A percentile compares a stretch with the other conserved stretches of the same genome.
Evolutionary conservation across 164 flowering plant species (phyloP).

Genomic region (Amborella trichopoda): DNA sequence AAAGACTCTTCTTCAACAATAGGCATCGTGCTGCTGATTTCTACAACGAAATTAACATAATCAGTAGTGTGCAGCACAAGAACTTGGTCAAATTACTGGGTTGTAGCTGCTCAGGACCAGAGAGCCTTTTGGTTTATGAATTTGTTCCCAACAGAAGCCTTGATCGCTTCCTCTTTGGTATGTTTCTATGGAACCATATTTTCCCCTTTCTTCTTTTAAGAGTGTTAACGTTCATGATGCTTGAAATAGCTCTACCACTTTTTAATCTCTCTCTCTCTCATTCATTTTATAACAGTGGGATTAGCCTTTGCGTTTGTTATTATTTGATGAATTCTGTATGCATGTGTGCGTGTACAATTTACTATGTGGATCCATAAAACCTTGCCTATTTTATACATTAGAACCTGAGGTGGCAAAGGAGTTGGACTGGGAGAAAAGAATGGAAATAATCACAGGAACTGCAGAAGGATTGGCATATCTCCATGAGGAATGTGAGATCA

Average conservation of each 20-base stretch:
- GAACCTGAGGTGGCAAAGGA: constrained; percentile 47
- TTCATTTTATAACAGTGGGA: background rate
- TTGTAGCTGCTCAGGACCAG: constrained; percentile 31
- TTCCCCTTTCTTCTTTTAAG: background rate
- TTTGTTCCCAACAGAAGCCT: constrained; percentile 46
- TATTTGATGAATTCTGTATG: too few species aligned
- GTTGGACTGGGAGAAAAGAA: constrained; percentile 50
- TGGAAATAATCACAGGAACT: constrained; percentile 41
- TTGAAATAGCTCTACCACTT: background rate
- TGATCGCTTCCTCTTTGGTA: constrained; percentile 49
- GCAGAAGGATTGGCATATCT: constrained; percentile 61
- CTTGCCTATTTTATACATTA: constrained; percentile 17
- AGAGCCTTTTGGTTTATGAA: constrained; percentile 50
- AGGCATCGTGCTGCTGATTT: constrained; percentile 22
- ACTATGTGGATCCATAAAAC: background rate
- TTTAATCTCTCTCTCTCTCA: background rate
- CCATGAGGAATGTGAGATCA: constrained; percentile 30
- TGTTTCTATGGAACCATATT: background rate
- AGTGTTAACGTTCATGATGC: background rate
- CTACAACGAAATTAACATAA: constrained; percentile 44
- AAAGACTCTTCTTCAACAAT: constrained; percentile 30
- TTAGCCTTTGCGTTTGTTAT: too few species aligned
- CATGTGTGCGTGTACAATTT: too few species aligned
- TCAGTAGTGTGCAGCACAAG: constrained; percentile 41
- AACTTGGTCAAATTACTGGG: constrained; percentile 57